phyloP scores from a whole-genome alignment of 23 red algal genomes.

The Agarophyton chilense region DNA sequence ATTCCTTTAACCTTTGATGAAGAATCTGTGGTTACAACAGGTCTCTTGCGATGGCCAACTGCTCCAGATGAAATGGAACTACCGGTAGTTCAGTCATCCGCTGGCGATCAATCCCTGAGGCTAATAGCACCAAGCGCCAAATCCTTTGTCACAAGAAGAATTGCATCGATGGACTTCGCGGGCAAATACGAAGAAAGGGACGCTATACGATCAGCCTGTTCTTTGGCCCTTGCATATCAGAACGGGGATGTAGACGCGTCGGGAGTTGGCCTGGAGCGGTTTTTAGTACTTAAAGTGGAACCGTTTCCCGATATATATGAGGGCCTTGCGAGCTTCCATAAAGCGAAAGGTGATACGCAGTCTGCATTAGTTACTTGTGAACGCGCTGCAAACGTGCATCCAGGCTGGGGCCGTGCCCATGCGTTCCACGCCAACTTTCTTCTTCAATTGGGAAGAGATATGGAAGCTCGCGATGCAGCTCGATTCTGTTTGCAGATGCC shows the following conservation, averaged over 20 bases:
- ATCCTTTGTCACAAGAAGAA: constrained; percentile 38
- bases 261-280: constrained; percentile 80
- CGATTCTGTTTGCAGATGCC: constrained; percentile 82
- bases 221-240: constrained; percentile 55
- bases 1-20: constrained; percentile 65
- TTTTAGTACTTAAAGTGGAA: constrained; percentile 78
- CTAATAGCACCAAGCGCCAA: constrained; percentile 42
- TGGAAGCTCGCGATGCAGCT: constrained; percentile 89
- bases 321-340: constrained; percentile 68
- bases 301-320: constrained; percentile 88
- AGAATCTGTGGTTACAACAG: constrained; percentile 20
- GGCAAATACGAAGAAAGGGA: constrained; percentile 5
- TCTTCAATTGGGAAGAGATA: constrained; percentile 52
- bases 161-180: constrained; percentile 59
- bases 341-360: constrained; percentile 56
- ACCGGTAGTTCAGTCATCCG: constrained; percentile 64
- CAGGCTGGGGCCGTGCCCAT: constrained; percentile 78
- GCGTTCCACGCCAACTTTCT: constrained; percentile 79
- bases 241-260: constrained; percentile 67
- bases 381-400: constrained; percentile 64
- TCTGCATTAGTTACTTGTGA: constrained; percentile 83
- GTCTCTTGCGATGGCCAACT: constrained; percentile 94
- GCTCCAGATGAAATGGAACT: constrained; percentile 73
- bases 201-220: constrained; percentile 35
- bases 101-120: constrained; percentile 37